Percentiles rank a stretch among this genome's conserved stretches.
These are phyloP conservation scores for Penicillium rolfsii DNA, from an alignment of 2,329 filamentous ascomycete genomes.

Conservation along the genomic window DNA sequence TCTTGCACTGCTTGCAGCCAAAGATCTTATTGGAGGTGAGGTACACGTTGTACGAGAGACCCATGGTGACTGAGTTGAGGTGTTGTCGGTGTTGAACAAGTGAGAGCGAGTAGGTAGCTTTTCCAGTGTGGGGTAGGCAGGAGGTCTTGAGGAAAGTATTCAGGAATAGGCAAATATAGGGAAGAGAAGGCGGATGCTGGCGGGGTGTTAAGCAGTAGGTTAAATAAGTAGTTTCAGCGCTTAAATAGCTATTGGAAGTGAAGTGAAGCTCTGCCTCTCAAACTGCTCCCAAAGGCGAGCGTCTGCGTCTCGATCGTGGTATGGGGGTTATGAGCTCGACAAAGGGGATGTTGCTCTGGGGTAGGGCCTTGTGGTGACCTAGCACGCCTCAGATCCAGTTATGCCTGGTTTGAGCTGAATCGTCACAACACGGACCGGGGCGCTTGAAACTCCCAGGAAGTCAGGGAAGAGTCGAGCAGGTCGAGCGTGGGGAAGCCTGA, in stretches of 20 bases:
- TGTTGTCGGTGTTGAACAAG: background rate
- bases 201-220: background rate
- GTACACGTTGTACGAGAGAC: conserved; percentile 88
- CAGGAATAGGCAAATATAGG: background rate
- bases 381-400: background rate
- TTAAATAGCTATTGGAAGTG: conserved; percentile 1
- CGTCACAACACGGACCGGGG: conserved; percentile 2
- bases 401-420: background rate
- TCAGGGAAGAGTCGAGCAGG: background rate
- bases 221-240: background rate
- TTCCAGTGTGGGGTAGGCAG: background rate
- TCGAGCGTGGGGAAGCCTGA: conserved; percentile 13
- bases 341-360: conserved; percentile 16
- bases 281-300: background rate
- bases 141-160: background rate
- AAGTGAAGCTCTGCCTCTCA: background rate
- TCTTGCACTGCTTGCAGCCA: conserved; percentile 92
- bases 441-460: background rate
- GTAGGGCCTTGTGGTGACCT: background rate
- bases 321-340: conserved; percentile 4
- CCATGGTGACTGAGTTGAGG: conserved; percentile 61
- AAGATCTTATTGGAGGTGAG: conserved; percentile 85
- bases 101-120: background rate
- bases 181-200: background rate
- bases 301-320: background rate